A percentile compares a stretch with the other conserved stretches of the same genome.
Evolutionary conservation across 345 rosid genomes (phyloP).

Genomic region (Salix udensis): DNA sequence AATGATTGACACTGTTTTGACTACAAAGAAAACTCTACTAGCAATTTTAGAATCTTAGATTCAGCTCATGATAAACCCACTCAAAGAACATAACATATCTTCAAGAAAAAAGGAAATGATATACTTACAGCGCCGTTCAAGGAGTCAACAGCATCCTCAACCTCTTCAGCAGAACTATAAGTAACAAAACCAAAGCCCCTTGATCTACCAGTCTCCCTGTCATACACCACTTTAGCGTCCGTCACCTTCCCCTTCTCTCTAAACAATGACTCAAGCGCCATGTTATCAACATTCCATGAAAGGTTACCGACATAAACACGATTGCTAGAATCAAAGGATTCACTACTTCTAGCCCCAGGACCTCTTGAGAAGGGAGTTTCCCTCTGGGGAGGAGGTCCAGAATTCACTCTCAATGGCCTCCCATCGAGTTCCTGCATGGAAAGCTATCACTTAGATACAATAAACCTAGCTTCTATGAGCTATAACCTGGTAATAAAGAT

Average conservation of each 20-base stretch:
- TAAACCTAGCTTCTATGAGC: not conserved
- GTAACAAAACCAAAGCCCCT: slow-evolving; percentile 96
- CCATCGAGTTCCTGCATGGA: slow-evolving; percentile 79
- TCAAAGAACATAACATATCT: not conserved
- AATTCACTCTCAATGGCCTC: slow-evolving; percentile 75
- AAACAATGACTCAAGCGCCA: slow-evolving; percentile 74
- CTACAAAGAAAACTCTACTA: not conserved
- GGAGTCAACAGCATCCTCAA: slow-evolving; percentile 58
- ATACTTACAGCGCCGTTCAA: slow-evolving; percentile 80
- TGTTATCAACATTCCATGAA: slow-evolving; percentile 89
- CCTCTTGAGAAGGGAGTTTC: slow-evolving; percentile 43
- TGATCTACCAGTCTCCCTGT: slow-evolving; percentile 90
- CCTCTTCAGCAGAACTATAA: slow-evolving; percentile 74
- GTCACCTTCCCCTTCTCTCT: slow-evolving; percentile 81
- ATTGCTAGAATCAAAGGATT: slow-evolving; percentile 34
- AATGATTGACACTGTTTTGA: not conserved
- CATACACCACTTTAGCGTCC: slow-evolving; percentile 91
- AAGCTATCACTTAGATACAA: slow-evolving; percentile 5
- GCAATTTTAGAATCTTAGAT: not conserved
- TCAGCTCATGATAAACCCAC: not conserved
- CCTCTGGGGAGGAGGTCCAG: slow-evolving; percentile 74
- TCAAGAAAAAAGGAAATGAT: not conserved
- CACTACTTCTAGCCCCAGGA: slow-evolving; percentile 29
- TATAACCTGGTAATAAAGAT: not conserved
- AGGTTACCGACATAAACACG: slow-evolving; percentile 86